phyloP scores from a whole-genome alignment of 192 early-diverging fungal species.

The Coemansia sp. region DNA sequence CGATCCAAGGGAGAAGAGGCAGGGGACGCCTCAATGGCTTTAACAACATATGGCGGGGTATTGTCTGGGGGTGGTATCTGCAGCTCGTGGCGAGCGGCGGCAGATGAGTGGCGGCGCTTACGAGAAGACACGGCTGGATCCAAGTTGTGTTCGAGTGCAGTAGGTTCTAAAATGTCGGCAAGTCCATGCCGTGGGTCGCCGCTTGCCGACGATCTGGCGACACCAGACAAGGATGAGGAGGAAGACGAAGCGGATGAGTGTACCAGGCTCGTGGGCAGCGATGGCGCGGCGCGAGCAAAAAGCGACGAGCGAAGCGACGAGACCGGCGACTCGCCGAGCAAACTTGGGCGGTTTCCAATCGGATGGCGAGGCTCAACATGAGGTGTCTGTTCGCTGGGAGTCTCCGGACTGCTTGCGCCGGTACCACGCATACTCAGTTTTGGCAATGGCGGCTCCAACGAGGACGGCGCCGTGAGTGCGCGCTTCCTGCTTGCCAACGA shows the following conservation, averaged over 20 bases:
- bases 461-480: constrained; percentile 51
- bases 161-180: constrained; percentile 1
- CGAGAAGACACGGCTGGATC: constrained; percentile 22
- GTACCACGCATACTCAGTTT: background rate
- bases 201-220: background rate
- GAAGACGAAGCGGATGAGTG: background rate
- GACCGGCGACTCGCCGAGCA: constrained; percentile 44
- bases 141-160: constrained; percentile 1
- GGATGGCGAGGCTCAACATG: constrained; percentile 27
- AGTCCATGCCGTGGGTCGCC: background rate
- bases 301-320: constrained; percentile 52
- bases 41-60: background rate
- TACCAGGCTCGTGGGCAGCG: background rate
- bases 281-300: constrained; percentile 13
- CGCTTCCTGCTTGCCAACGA: constrained; percentile 33
- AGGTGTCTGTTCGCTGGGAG: background rate
- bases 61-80: constrained; percentile 3
- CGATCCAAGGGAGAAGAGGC: background rate
- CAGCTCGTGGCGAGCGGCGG: background rate
- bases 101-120: constrained; percentile 37
- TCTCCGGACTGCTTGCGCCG: background rate
- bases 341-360: constrained; percentile 10
- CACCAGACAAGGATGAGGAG: background rate
- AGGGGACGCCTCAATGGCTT: background rate
- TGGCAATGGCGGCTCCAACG: constrained; percentile 21